Evolutionary conservation across 2,329 filamentous ascomycete genomes (phyloP).

Genomic region (Paecilomyces niveus): DNA sequence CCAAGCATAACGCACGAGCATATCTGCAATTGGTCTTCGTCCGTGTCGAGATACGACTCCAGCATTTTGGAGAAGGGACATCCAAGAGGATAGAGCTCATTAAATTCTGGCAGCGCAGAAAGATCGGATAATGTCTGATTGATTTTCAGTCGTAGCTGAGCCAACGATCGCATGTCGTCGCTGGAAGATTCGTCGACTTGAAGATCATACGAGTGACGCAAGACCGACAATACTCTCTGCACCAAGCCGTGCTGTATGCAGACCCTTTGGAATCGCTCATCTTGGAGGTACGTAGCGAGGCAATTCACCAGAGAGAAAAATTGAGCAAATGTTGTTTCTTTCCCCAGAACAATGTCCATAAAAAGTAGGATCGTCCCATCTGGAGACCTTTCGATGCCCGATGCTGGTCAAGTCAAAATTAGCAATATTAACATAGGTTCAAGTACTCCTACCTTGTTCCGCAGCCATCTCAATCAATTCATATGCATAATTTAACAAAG

Average conservation of each 20-base stretch:
- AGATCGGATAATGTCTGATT: slow-evolving; percentile 36
- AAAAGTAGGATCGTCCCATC: slow-evolving; percentile 28
- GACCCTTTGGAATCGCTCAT: slow-evolving; percentile 30
- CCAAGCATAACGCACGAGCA: slow-evolving; percentile 43
- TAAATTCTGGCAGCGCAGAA: slow-evolving; percentile 30
- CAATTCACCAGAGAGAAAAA: slow-evolving; percentile 26
- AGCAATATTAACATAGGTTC: slow-evolving; percentile 1
- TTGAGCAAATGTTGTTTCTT: slow-evolving; percentile 19
- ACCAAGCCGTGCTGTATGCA: slow-evolving; percentile 28
- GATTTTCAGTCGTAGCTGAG: slow-evolving; percentile 29
- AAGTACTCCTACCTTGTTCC: slow-evolving; percentile 28
- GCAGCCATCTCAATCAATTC: slow-evolving; percentile 33
- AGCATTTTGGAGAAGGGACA: slow-evolving; percentile 29
- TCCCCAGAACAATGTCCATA: slow-evolving; percentile 23
- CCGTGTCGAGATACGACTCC: slow-evolving; percentile 31
- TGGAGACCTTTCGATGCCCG: slow-evolving; percentile 27
- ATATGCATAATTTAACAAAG: slow-evolving; percentile 29
- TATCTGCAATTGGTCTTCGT: slow-evolving; percentile 38
- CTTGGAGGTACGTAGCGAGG: slow-evolving; percentile 28
- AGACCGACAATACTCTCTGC: slow-evolving; percentile 23
- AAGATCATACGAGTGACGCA: slow-evolving; percentile 23
- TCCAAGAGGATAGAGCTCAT: slow-evolving; percentile 30
- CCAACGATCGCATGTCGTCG: slow-evolving; percentile 28
- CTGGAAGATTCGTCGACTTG: slow-evolving; percentile 16
- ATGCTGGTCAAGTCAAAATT: slow-evolving; percentile 15